Evolutionary conservation across 176 grass and related monocot species (phyloP), one percentile per base, ranked within the genome.

Genomic region (Cocos nucifera): DNA sequence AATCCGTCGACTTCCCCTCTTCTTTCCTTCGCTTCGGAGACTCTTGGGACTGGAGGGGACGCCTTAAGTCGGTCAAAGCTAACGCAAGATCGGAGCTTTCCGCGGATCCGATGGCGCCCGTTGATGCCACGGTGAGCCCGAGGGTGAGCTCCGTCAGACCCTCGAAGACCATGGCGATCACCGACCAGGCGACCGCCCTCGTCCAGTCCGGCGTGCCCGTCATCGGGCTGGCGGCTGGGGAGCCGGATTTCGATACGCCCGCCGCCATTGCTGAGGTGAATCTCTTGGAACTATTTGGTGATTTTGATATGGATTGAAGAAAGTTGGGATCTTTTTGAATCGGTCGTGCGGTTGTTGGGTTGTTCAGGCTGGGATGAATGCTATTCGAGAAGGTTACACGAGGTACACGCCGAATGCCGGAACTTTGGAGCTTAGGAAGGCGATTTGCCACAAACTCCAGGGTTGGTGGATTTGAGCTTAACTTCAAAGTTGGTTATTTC

Each of bases 161-260:
- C 14, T 95, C 90, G n/a, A 95, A 95, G 86, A 95, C 90, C 49
- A 89, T 95, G 86, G 86, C 79, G 54, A 86, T 95, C 73, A 86
- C 90, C 49, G 90, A 95, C 63, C 83, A 84, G 62, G 90, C 90
- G 58, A 95, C 83, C 24, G 83, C 83, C 26, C 82, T 95, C 72
- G 66, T 74, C 2, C 86, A 86, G 83, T 82, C 90, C 55, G 85
- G 86, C 27, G 82, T 86, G 61, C 90, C 90, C 17, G 86, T 90
- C 27, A 90, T 90, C 17, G 54, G 87, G 35, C 69, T 90, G 50
- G 87, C 87, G 18, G 87, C 87, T 0, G 87, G 87, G 17, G 87
- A 90, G 51, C 87, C 82, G 14, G 82, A 90, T 68, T 90, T 86
- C 35, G 76, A 90, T 39, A 90, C 79, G 3, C 87, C 87, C 1